A percentile compares a stretch with the other conserved stretches of the same genome.
Conservation (phyloP, 306 rosid species). For the Begonia masoniana region DNA sequence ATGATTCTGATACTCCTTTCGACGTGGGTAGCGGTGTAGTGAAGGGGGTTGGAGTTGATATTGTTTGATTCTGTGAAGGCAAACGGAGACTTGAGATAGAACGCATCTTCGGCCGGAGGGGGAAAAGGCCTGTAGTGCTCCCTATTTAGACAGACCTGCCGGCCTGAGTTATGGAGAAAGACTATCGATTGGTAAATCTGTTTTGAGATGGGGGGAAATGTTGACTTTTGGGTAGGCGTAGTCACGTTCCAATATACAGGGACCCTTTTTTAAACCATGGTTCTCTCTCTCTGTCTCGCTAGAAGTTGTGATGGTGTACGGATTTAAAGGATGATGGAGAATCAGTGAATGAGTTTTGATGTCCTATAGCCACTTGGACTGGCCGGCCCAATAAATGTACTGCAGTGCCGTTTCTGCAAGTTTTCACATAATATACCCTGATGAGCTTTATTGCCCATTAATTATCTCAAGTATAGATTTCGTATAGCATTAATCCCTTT, state of each 20-base stretch:
- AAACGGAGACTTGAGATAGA: constrained; percentile 35
- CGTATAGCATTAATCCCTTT: too few species aligned
- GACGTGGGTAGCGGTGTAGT: constrained; percentile 5
- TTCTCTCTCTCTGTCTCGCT: not conserved
- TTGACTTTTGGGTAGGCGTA: not conserved
- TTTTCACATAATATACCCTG: constrained; percentile 1
- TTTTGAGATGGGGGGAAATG: not conserved
- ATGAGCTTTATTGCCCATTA: not conserved
- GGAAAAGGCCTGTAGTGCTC: not conserved
- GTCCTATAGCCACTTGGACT: not conserved
- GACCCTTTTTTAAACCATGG: not conserved
- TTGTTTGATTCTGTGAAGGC: constrained; percentile 36
- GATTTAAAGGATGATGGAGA: not conserved
- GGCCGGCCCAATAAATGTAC: not conserved
- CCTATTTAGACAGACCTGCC: not conserved
- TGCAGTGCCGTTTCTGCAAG: not conserved
- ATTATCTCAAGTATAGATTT: too few species aligned
- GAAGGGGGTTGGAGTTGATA: constrained; percentile 2
- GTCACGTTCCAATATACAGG: not conserved
- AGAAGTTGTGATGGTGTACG: not conserved
- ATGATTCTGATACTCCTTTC: constrained; percentile 5
- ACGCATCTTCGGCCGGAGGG: constrained; percentile 17
- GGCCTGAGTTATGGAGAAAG: too few species aligned
- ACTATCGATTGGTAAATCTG: not conserved
- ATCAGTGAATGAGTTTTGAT: too few species aligned